These are phyloP conservation scores for Odontarrhena argentea DNA, from an alignment of 345 rosid genomes.

Conservation along the genomic window DNA sequence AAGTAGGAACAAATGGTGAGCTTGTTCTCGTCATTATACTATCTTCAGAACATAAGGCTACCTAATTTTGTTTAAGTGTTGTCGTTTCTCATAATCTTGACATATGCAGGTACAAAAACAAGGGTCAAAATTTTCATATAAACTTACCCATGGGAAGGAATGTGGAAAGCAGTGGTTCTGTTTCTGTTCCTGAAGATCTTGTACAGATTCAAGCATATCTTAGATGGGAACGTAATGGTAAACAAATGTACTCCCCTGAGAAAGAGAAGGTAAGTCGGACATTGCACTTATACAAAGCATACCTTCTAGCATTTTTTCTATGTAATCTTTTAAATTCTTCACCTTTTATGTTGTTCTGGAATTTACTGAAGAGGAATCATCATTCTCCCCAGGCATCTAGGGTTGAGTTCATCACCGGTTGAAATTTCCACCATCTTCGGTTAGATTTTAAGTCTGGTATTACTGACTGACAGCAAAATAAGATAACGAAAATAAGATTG, in stretches of 20 bases:
- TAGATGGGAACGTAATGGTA: constrained; percentile 98
- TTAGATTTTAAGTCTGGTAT: constrained; percentile 8
- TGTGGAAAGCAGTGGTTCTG: constrained; percentile 46
- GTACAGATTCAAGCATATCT: constrained; percentile 91
- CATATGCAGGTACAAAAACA: constrained; percentile 76
- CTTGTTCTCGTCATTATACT: constrained; percentile 27
- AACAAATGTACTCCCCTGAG: constrained; percentile 79
- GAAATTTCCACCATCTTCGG: constrained; percentile 12
- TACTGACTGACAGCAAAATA: constrained; percentile 12
- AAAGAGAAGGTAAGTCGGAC: constrained; percentile 44
- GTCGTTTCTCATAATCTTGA: constrained; percentile 32
- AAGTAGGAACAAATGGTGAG: constrained; percentile 82
- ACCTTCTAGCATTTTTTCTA: constrained; percentile 14
- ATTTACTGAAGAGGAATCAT: constrained; percentile 24
- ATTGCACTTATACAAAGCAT: constrained; percentile 14
- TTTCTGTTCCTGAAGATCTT: constrained; percentile 88
- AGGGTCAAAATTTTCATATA: constrained; percentile 79
- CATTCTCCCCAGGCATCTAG: not conserved
- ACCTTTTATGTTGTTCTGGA: constrained; percentile 23
- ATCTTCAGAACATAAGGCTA: constrained; percentile 8
- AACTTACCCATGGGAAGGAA: constrained; percentile 60
- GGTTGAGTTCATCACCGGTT: constrained; percentile 18
- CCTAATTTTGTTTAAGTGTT: constrained; percentile 3
- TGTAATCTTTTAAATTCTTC: constrained; percentile 17
- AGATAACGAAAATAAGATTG: not conserved